phyloP scores from a whole-genome alignment of 306 rosid genomes.

The Lathyrus sativus region DNA sequence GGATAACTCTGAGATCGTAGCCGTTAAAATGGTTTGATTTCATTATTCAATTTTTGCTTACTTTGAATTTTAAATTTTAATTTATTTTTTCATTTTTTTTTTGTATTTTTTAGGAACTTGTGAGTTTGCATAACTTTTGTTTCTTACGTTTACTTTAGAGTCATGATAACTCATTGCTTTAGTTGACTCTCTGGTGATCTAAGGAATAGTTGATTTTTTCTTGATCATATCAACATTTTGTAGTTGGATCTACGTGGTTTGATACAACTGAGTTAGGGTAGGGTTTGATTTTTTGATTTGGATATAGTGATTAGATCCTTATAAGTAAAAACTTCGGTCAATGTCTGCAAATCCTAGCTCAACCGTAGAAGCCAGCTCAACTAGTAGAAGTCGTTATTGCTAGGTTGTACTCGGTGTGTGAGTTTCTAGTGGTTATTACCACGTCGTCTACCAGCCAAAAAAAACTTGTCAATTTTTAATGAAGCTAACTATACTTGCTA shows the following conservation, averaged over 20 bases:
- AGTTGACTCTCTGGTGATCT: background rate
- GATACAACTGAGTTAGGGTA: constrained; percentile 11
- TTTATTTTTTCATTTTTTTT: background rate
- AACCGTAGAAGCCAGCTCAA: too few relatives aligned
- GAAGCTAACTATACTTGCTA: constrained; percentile 19
- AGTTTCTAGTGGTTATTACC: too few relatives aligned
- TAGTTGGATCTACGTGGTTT: constrained; percentile 13
- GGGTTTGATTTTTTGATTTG: constrained; percentile 13
- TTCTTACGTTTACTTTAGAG: background rate
- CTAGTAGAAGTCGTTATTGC: too few relatives aligned
- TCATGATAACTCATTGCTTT: background rate
- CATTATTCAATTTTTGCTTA: background rate
- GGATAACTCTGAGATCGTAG: constrained; percentile 63
- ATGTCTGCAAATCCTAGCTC: too few relatives aligned
- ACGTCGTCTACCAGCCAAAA: background rate
- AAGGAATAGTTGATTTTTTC: constrained; percentile 1
- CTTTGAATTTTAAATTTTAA: background rate
- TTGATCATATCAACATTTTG: background rate
- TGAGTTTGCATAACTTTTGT: background rate
- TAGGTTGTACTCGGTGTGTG: too few relatives aligned
- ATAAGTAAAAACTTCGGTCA: constrained; percentile 3
- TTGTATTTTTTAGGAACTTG: background rate
- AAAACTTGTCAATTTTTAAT: constrained; percentile 8
- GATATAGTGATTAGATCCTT: background rate
- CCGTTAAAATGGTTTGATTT: constrained; percentile 66